Percentiles rank a stretch among this genome's conserved stretches.
These are phyloP conservation scores for Trifolium repens DNA, from an alignment of 306 rosid species.

Conservation along the genomic window DNA sequence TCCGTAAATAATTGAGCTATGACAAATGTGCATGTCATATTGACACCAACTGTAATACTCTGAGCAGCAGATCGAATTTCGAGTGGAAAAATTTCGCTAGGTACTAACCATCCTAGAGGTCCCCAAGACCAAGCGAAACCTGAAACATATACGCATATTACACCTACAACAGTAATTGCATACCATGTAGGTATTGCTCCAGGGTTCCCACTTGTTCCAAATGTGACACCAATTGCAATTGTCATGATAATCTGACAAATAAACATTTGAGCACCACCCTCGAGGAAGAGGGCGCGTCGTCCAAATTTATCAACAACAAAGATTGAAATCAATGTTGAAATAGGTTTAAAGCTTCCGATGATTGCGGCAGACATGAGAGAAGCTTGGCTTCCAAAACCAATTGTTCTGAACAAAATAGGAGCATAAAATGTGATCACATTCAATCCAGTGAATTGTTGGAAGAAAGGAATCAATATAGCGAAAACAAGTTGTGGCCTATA, in stretches of 20 bases:
- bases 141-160: slow-evolving; percentile 61
- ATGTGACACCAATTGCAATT: slow-evolving; percentile 55
- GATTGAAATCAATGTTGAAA: slow-evolving; percentile 60
- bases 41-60: slow-evolving; percentile 55
- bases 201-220: slow-evolving; percentile 66
- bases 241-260: slow-evolving; percentile 62
- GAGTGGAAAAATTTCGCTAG: slow-evolving; percentile 73
- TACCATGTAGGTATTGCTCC: slow-evolving; percentile 56
- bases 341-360: slow-evolving; percentile 54
- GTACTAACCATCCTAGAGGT: slow-evolving; percentile 83
- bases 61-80: slow-evolving; percentile 76
- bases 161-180: slow-evolving; percentile 49
- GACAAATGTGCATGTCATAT: slow-evolving; percentile 72
- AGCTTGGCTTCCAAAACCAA: slow-evolving; percentile 71
- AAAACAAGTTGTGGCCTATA: slow-evolving; percentile 71
- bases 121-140: slow-evolving; percentile 95
- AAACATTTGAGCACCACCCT: slow-evolving; percentile 82
- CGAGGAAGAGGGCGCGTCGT: slow-evolving; percentile 68
- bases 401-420: slow-evolving; percentile 75
- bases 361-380: slow-evolving; percentile 75
- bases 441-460: slow-evolving; percentile 83
- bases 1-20: slow-evolving; percentile 71
- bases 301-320: slow-evolving; percentile 64
- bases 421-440: slow-evolving; percentile 84
- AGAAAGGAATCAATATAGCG: slow-evolving; percentile 69